Percentiles rank a stretch among this genome's conserved stretches.
These are phyloP conservation scores for Cucurbita ficifolia DNA, from an alignment of 306 rosid genomes.

Conservation along the genomic window DNA sequence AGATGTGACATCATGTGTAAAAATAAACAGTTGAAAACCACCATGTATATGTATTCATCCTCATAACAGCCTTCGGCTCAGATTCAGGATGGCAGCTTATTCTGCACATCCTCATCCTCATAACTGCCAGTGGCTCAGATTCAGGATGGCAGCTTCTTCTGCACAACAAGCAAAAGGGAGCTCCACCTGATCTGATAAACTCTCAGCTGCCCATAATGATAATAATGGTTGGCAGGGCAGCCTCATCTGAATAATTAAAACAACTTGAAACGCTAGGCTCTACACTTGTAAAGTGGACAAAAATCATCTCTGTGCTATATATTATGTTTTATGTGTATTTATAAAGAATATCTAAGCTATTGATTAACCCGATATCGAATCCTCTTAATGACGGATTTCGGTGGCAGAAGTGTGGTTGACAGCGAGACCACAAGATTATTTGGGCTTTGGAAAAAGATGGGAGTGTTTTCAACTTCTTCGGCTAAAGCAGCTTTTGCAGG, in stretches of 20 bases:
- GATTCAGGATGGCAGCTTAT: neutral
- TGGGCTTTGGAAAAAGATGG: too few relatives aligned
- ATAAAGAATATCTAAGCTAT: too few relatives aligned
- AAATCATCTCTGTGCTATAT: neutral
- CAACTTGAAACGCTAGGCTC: neutral
- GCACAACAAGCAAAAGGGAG: conserved; percentile 2
- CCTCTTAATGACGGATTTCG: too few relatives aligned
- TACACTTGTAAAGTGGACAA: neutral
- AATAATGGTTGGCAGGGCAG: neutral
- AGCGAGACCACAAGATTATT: too few relatives aligned
- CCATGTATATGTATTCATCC: too few relatives aligned
- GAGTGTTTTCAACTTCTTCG: too few relatives aligned
- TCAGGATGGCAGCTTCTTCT: neutral
- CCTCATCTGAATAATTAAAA: neutral
- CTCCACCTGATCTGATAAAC: neutral
- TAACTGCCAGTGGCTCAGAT: too few relatives aligned
- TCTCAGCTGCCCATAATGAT: neutral
- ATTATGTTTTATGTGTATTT: too few relatives aligned
- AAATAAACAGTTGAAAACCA: neutral
- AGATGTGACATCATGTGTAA: neutral
- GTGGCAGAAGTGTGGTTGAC: too few relatives aligned
- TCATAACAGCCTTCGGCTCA: neutral
- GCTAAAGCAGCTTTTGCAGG: too few relatives aligned
- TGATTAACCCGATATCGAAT: too few relatives aligned
- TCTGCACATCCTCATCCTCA: neutral